phyloP scores from a whole-genome alignment of 2,329 filamentous ascomycete species.

The Escovopsis sp. region DNA sequence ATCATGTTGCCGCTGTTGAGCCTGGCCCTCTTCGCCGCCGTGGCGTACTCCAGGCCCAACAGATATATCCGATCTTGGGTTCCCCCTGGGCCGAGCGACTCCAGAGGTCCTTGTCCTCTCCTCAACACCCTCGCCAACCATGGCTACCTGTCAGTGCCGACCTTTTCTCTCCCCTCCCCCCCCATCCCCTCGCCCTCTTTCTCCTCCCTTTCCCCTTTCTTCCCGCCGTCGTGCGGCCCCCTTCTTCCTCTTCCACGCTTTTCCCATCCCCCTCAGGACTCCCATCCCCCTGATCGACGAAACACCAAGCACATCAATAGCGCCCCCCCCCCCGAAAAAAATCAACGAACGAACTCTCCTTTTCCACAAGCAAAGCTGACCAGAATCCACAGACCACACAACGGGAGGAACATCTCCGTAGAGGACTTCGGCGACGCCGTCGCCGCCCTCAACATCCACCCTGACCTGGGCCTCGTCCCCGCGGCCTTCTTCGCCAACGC shows the following conservation, averaged over 20 bases:
- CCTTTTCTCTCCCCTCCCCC: constrained; percentile 1
- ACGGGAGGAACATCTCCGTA: constrained; percentile 6
- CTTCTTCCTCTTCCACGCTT: no score
- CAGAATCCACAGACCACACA: constrained; percentile 1
- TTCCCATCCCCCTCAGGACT: no score
- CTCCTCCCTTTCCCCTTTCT: constrained; percentile 3
- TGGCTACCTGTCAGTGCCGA: constrained; percentile 3
- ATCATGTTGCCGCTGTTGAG: not conserved
- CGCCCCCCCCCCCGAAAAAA: not conserved
- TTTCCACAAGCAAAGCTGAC: no score
- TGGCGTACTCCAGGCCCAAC: not conserved
- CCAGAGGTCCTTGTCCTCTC: constrained; percentile 10
- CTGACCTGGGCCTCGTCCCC: constrained; percentile 2
- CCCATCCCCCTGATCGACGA: no score
- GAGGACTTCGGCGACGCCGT: constrained; percentile 7
- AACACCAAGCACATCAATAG: no score
- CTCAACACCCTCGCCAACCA: constrained; percentile 10
- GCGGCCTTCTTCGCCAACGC: constrained; percentile 3
- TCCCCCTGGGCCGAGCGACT: not conserved
- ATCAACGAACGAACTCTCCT: no score
- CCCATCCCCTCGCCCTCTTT: no score
- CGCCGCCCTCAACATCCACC: constrained; percentile 7
- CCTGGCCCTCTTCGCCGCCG: not conserved
- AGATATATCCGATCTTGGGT: not conserved
- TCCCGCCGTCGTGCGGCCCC: no score